Base-by-base conservation (phyloP, 768 basidiomycete species). In the Cantharellus anzutake region DNA sequence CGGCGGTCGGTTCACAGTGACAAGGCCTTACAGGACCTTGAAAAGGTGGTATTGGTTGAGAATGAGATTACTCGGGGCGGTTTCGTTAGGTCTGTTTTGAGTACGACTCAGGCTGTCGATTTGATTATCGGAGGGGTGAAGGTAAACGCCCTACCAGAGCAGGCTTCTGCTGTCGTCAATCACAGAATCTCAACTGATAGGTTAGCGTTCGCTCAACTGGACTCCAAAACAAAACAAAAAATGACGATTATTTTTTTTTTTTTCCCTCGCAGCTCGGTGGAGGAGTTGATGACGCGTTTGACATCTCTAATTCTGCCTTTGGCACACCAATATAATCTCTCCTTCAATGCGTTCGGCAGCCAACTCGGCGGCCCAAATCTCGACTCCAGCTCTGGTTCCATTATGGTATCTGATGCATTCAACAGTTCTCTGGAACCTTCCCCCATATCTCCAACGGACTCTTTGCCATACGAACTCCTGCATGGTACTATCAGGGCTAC, bases 21-120 rank as follows among this genome's bases (percentile, higher is more conserved):
- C 7, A 67, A 69, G 50, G 77, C 78, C 1, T 72, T 90, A 42
- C 69, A 68, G 39, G 69, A 70, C 38, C 74, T 85, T 4, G 80
- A 81, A 59, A 66, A 73, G n/a, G 66, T 73, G 42, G 51, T 64
- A 20, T 29, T 60, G n/a, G 7, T 39, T n/a, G 44, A 20, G 3
- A 57, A 42, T 1, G 44, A 48, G 11, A 48, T 48, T 0, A 48
- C 29, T 3, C n/a, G 40, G 2, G 60, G 50, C 3, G 53, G 35
- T 20, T 35, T n/a, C 35, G 71, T 73, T 62, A 74, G 73, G 59
- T 79, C 73, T 62, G 67, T 81, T 4, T 72, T 80, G 2, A 75
- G 79, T 41, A 88, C 84, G 3, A 88, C 87, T 1, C 85, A 88
- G 68, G 88, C 88, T 0, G 76, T 83, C 50, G 86, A 88, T 65